A percentile compares a stretch with the other conserved stretches of the same genome.
phyloP scores from a whole-genome alignment of 164 flowering plant species.

The Vitis riparia region DNA sequence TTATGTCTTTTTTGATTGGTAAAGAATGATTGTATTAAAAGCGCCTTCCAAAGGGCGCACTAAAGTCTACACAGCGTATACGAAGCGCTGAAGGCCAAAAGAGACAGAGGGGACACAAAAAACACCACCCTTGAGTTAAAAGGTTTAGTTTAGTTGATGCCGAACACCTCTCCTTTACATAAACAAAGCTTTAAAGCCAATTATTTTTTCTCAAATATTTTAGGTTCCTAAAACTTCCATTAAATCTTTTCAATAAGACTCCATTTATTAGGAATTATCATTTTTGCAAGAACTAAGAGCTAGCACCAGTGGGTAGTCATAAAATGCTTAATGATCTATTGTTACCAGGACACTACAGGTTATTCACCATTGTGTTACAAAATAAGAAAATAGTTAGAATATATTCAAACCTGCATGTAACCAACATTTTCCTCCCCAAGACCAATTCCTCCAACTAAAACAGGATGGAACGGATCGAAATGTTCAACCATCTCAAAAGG shows the following conservation, averaged over 20 bases:
- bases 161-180: neutral
- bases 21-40: no score
- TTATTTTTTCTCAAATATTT: neutral
- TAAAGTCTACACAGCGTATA: no score
- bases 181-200: neutral
- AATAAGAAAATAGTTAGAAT: neutral
- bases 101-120: no score
- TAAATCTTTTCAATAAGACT: neutral
- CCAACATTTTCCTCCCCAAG: conserved; percentile 92
- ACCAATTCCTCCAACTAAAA: conserved; percentile 88
- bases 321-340: neutral
- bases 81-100: no score
- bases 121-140: no score
- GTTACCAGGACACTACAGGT: no score
- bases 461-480: conserved; percentile 91
- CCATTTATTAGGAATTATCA: neutral
- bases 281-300: neutral
- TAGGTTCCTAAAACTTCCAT: neutral
- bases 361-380: no score
- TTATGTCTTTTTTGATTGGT: no score
- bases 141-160: neutral
- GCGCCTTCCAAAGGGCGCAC: no score
- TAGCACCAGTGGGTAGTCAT: neutral
- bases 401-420: conserved; percentile 86
- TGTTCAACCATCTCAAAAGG: conserved; percentile 95